Base-by-base conservation (phyloP, 2,329 filamentous ascomycete species). In the Sarocladium strictum region DNA sequence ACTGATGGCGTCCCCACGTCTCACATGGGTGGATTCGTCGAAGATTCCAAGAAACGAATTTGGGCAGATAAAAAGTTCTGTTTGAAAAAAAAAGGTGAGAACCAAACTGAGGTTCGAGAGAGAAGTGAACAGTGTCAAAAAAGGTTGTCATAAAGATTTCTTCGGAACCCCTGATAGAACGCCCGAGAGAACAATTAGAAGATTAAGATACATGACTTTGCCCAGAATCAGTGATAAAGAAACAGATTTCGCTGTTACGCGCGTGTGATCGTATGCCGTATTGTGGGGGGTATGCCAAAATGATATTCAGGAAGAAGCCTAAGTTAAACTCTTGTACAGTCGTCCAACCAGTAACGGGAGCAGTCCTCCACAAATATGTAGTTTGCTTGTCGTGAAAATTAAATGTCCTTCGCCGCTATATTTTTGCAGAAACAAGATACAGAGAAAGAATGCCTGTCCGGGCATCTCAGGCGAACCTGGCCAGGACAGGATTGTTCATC, bases 361-460 rank as follows among this genome's bases (percentile, higher is more conserved):
- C 47, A 51, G 47, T 51, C 47, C 47, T 51, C 47, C 47, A 47
- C 23, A 51, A 51, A 62, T 57, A 61, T 58, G 57, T 57, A 60
- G 63, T 62, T 43, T 63, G 60, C 64, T 67, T 62, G 63, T 70
- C 66, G 63, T 51, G 47, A 51, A 49, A 33, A 51, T 51, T 69
- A 61, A 67, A 67, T 63, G 69, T 67, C 68, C 70, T 65, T 68
- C 65, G 65, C 71, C 71, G 65, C 67, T 65, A 67, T 69, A 70
- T 71, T 68, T 69, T 47, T 24, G 47, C 47, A 51, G 17, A 51
- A 51, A 51, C 47, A 51, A 51, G 47, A 51, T 35, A 51, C 27
- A 51, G 47, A 51, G 29, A 51, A 51, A n/a, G n/a, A n/a, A n/a
- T 15, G 29, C 47, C 29, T 15, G 15, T 29, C 23, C 47, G n/a